Evolutionary conservation across 768 basidiomycete genomes (phyloP), one percentile per base, ranked within the genome.

Genomic region (Mrakia frigida): DNA sequence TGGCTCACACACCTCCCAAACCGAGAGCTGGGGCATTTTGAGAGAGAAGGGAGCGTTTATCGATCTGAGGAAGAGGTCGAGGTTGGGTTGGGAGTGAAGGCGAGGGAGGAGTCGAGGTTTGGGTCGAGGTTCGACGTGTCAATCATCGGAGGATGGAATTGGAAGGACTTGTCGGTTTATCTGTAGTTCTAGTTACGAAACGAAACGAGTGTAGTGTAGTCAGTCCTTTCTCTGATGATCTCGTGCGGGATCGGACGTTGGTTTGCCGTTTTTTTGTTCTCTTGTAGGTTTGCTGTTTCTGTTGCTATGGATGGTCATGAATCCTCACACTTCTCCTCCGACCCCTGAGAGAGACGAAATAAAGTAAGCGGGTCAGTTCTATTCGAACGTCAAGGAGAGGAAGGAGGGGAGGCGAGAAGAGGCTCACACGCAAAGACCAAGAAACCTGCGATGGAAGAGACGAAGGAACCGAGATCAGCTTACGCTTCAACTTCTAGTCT

Each of bases 251-350:
- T 56, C 28, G 23, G n/a, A 25, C 0, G 9, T 56, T 9, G 56
- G 25, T 56, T 28, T n/a, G n/a, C 25, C 56, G 25, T 28, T 56
- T 56, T 56, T 25, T 25, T 14, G 3, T n/a, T 18, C 25, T 28
- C 46, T 50, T 18, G 46, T 21, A 0, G 18, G 46, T 9, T 50
- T 50, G 52, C 23, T 10, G 25, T 25, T 25, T n/a, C 25, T 56
- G 56, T 18, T 56, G 23, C 25, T n/a, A 9, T 46, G 43, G 7
- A n/a, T 9, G 25, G 9, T 56, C 56, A 56, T 56, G 56, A 4
- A 50, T 56, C 41, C 6, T 74, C 46, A 74, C 21, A 74, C 74
- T 53, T 76, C 75, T 23, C 75, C 75, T 59, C 75, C 75, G 3
- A 63, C 68, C 75, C 70, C 46, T 23, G 43, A 3, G 6, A n/a